Base-by-base conservation (phyloP, 306 rosid species). In the Biancaea sappan region DNA sequence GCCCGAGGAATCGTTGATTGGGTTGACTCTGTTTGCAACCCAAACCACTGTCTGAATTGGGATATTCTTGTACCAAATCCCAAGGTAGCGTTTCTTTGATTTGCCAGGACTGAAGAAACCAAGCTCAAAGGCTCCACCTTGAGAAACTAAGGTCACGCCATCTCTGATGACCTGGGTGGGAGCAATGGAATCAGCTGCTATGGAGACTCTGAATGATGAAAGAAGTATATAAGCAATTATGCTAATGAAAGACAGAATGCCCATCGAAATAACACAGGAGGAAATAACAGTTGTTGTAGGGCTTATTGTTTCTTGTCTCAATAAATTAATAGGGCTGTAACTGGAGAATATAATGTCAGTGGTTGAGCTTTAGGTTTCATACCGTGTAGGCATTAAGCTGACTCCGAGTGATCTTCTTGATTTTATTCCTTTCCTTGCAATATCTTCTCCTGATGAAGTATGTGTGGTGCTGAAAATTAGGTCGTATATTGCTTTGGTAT, bases 11-110 rank as follows among this genome's bases (percentile, higher is more conserved):
- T 69, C 79, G 10, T 34, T 47, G 58, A 77, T 62, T 2, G 87
- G 90, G 16, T 46, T 77, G 25, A 74, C 72, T 8, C 86, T 14
- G 50, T 88, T 88, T 40, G 93, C 90, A 15, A 88, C 88, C 90
- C 87, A 88, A 51, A 84, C 87, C 29, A 75, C 51, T 0, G 81
- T 84, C n/a, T 4, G 46, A 22, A 52, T 18, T 12, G 84, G 73
- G 40, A 82, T 37, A 15, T 61, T 77, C 35, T 48, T 65, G 72
- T 82, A 86, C 88, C 88, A 84, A n/a, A 88, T 82, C 21, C 90
- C 93, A 46, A 86, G 31, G 66, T 84, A 84, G 13, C 78, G 81
- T 1, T 62, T 60, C 10, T 70, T 60, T 24, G 86, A 88, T 48
- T 21, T 72, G 8, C 86, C 83, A 15, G 87, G 83, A 77, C 78